Conservation (phyloP, 2,329 filamentous ascomycete species). For the Ascochyta koolunga region DNA sequence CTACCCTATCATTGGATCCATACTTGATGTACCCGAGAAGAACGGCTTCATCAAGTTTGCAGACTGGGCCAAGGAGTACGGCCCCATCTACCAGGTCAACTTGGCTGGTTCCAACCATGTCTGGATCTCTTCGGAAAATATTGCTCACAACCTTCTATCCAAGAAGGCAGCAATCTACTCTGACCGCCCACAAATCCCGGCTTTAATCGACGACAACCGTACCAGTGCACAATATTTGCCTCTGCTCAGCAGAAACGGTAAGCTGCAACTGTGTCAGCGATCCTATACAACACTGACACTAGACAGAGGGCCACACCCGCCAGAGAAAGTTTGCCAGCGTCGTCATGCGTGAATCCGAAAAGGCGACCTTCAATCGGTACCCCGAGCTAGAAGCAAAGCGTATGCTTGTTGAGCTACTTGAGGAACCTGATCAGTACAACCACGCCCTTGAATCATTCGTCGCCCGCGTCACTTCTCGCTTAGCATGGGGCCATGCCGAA, state of each 20-base stretch:
- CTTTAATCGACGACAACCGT: constrained; percentile 52
- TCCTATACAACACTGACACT: constrained; percentile 20
- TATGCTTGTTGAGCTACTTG: constrained; percentile 52
- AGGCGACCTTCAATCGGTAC: constrained; percentile 50
- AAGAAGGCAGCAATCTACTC: constrained; percentile 56
- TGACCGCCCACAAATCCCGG: constrained; percentile 54
- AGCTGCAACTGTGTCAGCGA: neutral
- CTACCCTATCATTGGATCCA: constrained; percentile 51
- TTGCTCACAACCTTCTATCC: constrained; percentile 51
- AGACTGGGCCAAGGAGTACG: constrained; percentile 54
- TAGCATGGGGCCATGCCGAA: constrained; percentile 54
- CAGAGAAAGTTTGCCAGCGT: constrained; percentile 54
- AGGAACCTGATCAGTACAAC: constrained; percentile 52
- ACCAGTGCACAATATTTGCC: constrained; percentile 55
- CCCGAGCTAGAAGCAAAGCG: constrained; percentile 54
- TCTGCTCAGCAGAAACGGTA: constrained; percentile 52
- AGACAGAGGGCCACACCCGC: constrained; percentile 48
- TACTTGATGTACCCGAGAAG: constrained; percentile 52
- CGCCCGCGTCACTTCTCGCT: constrained; percentile 53
- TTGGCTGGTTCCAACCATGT: constrained; percentile 54
- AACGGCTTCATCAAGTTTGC: constrained; percentile 54
- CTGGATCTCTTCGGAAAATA: constrained; percentile 52
- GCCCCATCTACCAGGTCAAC: constrained; percentile 54
- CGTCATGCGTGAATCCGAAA: constrained; percentile 54
- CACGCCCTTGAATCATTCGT: constrained; percentile 54